Evolutionary conservation across 352 stramenopile genomes (phyloP).

Genomic region (Phytopythium montanum): DNA sequence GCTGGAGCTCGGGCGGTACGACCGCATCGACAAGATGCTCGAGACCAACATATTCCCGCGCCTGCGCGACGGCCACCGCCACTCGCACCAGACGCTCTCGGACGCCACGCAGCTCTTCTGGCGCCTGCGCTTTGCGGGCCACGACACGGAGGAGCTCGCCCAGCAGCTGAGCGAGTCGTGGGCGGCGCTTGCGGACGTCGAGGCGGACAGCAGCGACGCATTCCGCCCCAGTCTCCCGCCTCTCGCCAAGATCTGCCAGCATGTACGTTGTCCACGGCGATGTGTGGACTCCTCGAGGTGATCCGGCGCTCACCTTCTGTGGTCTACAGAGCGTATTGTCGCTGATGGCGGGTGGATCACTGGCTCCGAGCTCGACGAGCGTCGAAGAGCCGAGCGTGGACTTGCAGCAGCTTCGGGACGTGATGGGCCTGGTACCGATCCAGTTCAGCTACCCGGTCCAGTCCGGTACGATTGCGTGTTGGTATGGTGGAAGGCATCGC

Average conservation of each 20-base stretch:
- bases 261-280: slow-evolving; percentile 31
- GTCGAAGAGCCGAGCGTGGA: slow-evolving; percentile 31
- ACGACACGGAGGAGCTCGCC: slow-evolving; percentile 48
- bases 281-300: slow-evolving; percentile 2
- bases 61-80: slow-evolving; percentile 26
- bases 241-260: slow-evolving; percentile 18
- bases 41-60: slow-evolving; percentile 66
- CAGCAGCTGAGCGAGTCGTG: slow-evolving; percentile 60
- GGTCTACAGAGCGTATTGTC: slow-evolving; percentile 51
- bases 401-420: slow-evolving; percentile 27
- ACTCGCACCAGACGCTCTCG: slow-evolving; percentile 54
- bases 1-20: slow-evolving; percentile 76
- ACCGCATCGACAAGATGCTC: slow-evolving; percentile 79
- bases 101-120: slow-evolving; percentile 83
- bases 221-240: slow-evolving; percentile 1
- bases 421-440: slow-evolving; percentile 37
- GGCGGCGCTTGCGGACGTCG: slow-evolving; percentile 12
- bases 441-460: slow-evolving; percentile 57
- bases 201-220: background rate
- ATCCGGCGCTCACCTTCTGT: background rate
- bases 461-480: slow-evolving; percentile 12
- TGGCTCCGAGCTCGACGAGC: slow-evolving; percentile 18
- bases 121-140: slow-evolving; percentile 73
- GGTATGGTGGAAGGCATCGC: background rate
- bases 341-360: slow-evolving; percentile 29